Evolutionary conservation across 2,329 filamentous ascomycete species (phyloP).

Genomic region (Neonectria neomacrospora): DNA sequence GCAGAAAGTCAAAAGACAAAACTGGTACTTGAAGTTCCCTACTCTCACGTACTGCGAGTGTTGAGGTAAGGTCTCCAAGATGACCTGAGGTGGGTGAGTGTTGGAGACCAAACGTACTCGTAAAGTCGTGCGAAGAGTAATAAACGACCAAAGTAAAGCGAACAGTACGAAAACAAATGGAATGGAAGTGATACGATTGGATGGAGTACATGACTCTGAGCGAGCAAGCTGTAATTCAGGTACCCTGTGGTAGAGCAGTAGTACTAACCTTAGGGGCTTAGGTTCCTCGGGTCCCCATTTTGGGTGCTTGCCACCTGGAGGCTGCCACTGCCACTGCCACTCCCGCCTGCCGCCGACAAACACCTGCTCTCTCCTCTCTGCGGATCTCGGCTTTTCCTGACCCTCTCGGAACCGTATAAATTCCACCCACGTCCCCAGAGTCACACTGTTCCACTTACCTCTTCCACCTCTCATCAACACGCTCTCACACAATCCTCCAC

Average conservation of each 20-base stretch:
- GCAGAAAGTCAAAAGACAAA: slow-evolving; percentile 17
- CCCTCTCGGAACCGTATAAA: not conserved
- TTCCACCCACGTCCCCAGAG: not conserved
- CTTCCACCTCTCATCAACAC: slow-evolving; percentile 15
- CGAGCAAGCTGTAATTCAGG: not conserved
- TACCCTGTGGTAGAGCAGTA: too few species aligned
- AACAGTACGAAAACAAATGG: not conserved
- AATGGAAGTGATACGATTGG: not conserved
- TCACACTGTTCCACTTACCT: not conserved
- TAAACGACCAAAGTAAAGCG: not conserved
- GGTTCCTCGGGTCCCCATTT: not conserved
- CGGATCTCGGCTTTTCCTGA: not conserved
- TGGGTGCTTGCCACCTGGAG: slow-evolving; percentile 7
- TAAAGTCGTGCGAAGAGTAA: not conserved
- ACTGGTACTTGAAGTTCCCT: not conserved
- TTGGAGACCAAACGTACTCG: not conserved
- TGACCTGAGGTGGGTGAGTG: not conserved
- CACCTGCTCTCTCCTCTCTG: not conserved
- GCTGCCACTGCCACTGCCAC: not conserved
- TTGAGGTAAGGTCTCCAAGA: not conserved
- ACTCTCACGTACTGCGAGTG: not conserved
- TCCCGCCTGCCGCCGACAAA: not conserved
- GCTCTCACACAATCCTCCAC: slow-evolving; percentile 11
- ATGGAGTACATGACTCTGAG: not conserved
- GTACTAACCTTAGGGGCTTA: not conserved